Conservation (phyloP, 2,329 filamentous ascomycete genomes). For the Trichoderma sp. region DNA sequence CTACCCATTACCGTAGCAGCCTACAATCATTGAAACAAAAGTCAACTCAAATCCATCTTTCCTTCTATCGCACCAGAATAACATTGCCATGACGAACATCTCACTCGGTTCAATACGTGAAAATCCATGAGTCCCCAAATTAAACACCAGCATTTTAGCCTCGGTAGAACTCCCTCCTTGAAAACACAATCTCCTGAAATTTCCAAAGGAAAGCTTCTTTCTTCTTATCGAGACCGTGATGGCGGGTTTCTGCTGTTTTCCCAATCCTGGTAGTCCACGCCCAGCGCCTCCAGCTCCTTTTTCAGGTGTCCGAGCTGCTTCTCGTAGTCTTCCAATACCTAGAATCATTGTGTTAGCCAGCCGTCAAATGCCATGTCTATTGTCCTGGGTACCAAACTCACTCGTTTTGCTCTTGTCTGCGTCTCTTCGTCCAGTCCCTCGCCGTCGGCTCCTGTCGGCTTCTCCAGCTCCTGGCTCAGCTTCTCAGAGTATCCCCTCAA, state of each 20-base stretch:
- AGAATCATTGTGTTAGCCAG: constrained; percentile 30
- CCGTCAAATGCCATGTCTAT: not conserved
- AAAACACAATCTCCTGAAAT: not conserved
- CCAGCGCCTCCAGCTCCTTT: constrained; percentile 69
- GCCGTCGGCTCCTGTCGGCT: constrained; percentile 60
- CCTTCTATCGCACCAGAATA: constrained; percentile 8
- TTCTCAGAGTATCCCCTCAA: constrained; percentile 73
- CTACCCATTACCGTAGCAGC: not conserved
- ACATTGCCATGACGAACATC: constrained; percentile 1
- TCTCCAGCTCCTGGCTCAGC: constrained; percentile 74
- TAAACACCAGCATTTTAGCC: constrained; percentile 9
- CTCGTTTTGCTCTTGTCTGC: constrained; percentile 74
- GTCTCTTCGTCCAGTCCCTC: constrained; percentile 70
- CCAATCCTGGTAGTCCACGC: constrained; percentile 61
- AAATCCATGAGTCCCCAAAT: constrained; percentile 8
- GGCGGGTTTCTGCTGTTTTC: constrained; percentile 53
- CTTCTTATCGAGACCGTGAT: constrained; percentile 41
- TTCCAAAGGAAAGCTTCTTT: constrained; percentile 4
- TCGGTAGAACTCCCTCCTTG: not conserved
- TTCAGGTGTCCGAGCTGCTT: constrained; percentile 77
- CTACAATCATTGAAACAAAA: constrained; percentile 7
- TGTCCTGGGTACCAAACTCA: constrained; percentile 43
- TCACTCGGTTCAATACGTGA: not conserved
- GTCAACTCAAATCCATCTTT: not conserved
- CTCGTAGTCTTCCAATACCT: constrained; percentile 82